These are phyloP conservation scores for Amphibolis antarctica DNA, from an alignment of 106 monocot genomes.

Conservation along the genomic window DNA sequence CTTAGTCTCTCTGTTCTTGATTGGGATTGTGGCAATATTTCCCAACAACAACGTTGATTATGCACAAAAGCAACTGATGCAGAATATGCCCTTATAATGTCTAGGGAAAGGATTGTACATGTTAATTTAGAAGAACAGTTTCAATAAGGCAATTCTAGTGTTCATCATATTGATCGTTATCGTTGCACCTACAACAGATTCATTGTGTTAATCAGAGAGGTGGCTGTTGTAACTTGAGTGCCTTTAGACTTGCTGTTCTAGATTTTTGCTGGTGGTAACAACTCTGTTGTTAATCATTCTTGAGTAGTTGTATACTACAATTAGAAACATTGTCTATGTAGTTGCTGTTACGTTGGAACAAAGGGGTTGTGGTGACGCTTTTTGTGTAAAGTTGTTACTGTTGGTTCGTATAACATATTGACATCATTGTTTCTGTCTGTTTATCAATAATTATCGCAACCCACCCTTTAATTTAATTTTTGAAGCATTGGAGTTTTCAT, in stretches of 20 bases:
- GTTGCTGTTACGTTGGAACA: too few species aligned
- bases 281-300: background rate
- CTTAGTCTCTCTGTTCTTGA: background rate
- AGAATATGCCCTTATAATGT: conserved; percentile 2
- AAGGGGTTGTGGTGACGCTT: too few species aligned
- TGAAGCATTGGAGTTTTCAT: background rate
- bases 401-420: too few species aligned
- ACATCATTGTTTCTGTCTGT: background rate
- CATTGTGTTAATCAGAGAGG: background rate
- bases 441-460: background rate
- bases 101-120: background rate
- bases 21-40: background rate
- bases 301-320: too few species aligned
- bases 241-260: background rate
- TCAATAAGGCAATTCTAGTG: conserved; percentile 1
- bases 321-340: too few species aligned
- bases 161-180: background rate
- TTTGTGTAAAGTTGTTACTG: background rate
- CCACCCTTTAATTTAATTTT: background rate
- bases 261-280: background rate
- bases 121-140: conserved; percentile 1
- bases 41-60: background rate
- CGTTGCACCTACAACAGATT: background rate
- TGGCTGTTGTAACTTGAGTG: background rate
- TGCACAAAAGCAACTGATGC: background rate